phyloP scores from a whole-genome alignment of 768 basidiomycete genomes.

The Tulasnella sp. region DNA sequence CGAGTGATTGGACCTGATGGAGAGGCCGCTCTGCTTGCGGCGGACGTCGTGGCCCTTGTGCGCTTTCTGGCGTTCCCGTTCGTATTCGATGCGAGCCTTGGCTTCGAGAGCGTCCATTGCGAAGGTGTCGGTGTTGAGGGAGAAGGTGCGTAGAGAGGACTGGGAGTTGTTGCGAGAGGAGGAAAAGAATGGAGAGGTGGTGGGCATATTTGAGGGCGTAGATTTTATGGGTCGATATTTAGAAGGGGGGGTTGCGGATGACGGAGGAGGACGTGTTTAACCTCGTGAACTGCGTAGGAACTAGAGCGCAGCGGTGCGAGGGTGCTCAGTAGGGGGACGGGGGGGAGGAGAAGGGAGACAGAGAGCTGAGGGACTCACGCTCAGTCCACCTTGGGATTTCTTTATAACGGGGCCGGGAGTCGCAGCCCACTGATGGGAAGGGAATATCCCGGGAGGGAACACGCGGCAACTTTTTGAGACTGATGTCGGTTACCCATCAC shows the following conservation, averaged over 20 bases:
- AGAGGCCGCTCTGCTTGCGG: slow-evolving; percentile 2
- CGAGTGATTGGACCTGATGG: not conserved
- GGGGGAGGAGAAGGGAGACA: not conserved
- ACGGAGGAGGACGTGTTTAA: not conserved
- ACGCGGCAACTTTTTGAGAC: not conserved
- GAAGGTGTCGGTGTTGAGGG: not conserved
- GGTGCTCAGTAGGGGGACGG: not conserved
- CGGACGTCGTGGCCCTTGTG: slow-evolving; percentile 16
- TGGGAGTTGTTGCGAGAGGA: slow-evolving; percentile 9
- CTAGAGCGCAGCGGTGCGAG: not conserved
- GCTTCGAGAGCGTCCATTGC: slow-evolving; percentile 1
- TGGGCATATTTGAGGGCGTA: not conserved
- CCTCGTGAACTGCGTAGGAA: not conserved
- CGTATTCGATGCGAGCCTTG: slow-evolving; percentile 16
- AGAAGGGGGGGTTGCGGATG: not conserved
- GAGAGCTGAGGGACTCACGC: slow-evolving; percentile 1
- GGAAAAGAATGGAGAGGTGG: slow-evolving; percentile 7
- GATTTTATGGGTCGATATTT: no score
- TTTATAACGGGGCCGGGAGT: not conserved
- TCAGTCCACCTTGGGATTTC: not conserved
- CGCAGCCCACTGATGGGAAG: not conserved
- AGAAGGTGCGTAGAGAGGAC: not conserved
- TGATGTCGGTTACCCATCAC: not conserved
- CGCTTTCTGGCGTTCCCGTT: slow-evolving; percentile 9
- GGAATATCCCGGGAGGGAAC: not conserved